Base-by-base conservation (phyloP, 1,139 yeast species). In the Taphrina sp. region DNA sequence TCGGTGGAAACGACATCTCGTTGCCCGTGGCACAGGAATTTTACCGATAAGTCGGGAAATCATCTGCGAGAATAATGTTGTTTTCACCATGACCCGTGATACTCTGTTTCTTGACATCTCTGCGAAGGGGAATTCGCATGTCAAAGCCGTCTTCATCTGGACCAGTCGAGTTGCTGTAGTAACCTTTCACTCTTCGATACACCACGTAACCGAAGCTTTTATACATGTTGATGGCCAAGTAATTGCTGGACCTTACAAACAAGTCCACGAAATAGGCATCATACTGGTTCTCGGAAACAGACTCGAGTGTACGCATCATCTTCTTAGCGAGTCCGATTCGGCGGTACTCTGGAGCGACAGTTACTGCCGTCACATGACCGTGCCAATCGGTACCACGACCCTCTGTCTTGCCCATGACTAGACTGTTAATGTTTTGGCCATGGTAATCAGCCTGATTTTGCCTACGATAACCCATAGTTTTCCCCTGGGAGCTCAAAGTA, bases 331-430 rank as follows among this genome's bases (percentile, higher is more conserved):
- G 73, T 1, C 95, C 95, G 19, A 92, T 76, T 59, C 98, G 74
- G 59, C 99, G 74, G 66, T 85, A 90, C 55, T 81, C 82, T 23
- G 86, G 83, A 60, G 85, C 85, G 0, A 94, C 85, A 0, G 98
- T 89, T 2, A 94, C 96, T 0, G 98, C 98, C 0, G 97, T 89
- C 58, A 94, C 89, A 69, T 94, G 99, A 0, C 95, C 81, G 66
- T 94, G 99, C 95, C 96, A 92, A 62, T 89, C 95, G 56, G 77
- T 79, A 16, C 77, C 80, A 20, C 74, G 72, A 1, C 98, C 98
- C 69, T 94, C 98, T 2, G 95, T 83, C 69, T 94, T 94, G n/a
- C 95, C 98, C 80, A 94, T 82, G 95, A 94, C 66, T 63, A 36
- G 7, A 17, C 5, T 22, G 5, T 31, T 29, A 44, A 34, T 23